Evolutionary conservation across 1,284 basidiomycete genomes (phyloP), one percentile per base, ranked within the genome.

Genomic region (Cutaneotrichosporon sp.): DNA sequence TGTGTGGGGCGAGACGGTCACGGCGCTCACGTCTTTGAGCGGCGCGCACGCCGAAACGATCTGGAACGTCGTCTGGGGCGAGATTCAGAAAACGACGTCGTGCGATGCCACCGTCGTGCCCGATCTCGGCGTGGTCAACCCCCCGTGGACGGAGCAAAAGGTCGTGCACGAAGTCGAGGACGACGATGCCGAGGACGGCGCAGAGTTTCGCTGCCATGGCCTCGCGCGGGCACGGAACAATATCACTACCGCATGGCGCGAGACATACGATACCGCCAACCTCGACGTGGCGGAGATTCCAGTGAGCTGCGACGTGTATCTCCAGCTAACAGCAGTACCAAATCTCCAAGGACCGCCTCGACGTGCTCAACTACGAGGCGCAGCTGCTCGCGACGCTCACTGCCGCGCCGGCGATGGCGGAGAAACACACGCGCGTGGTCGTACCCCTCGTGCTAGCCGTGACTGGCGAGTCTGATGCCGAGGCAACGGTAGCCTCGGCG

Each of bases 371-470:
- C 34, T 96, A 90, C 70, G 89, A 94, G 72, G 73, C 79, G 2
- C 89, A 96, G 67, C 78, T 97, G 1, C 79, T 97, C 13, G 75
- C 77, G 2, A 77, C 85, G 0, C 77, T 94, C 15, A 80, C 80
- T 9, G 81, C 85, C 59, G 83, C 83, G 53, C 76, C 85, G 0
- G 78, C 80, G 1, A 72, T 94, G 8, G 86, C 84, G 0, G 89
- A 96, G 70, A 88, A 85, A 69, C 85, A 94, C 71, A 90, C 87
- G 51, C 84, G 88, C 30, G 80, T 86, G 18, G 76, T 96, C 34
- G 78, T 94, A 15, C 84, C 88, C 0, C 80, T 87, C 48, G 92
- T 94, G 75, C 78, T 96, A 13, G 60, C 62, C 4, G 54, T 68
- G 5, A 66, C 69, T 10, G 42, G 57, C 40, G 39, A 46, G 23